A percentile compares a stretch with the other conserved stretches of the same genome.
phyloP scores from a whole-genome alignment of 306 rosid species.

The Castanopsis chinensis region DNA sequence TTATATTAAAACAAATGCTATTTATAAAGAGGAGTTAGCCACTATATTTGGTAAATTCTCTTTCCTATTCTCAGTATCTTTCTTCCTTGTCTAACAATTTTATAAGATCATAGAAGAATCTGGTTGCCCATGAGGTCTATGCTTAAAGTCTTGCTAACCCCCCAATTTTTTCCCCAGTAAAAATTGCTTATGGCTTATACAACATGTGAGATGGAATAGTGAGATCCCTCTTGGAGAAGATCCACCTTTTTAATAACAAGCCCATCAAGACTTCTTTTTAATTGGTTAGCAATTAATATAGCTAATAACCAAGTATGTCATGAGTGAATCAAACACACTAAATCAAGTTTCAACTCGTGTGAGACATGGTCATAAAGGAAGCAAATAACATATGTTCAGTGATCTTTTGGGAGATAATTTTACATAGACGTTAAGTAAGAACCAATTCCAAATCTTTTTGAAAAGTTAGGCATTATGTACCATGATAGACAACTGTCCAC shows the following conservation, averaged over 20 bases:
- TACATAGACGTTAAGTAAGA: not conserved
- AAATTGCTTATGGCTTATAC: not conserved
- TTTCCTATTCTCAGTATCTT: not conserved
- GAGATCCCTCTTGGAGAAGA: not conserved
- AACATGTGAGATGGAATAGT: not conserved
- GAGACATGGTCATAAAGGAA: not conserved
- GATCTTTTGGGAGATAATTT: not conserved
- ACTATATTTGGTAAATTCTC: not conserved
- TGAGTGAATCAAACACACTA: not conserved
- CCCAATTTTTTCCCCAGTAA: not conserved
- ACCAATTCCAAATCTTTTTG: not conserved
- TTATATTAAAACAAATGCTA: not conserved
- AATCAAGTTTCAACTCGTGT: not conserved
- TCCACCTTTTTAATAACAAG: not conserved
- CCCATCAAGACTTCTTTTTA: not conserved
- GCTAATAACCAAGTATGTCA: not conserved
- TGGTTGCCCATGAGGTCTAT: not conserved
- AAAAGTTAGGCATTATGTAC: not conserved
- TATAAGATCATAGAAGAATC: not conserved
- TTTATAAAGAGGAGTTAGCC: not conserved
- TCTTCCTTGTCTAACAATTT: not conserved
- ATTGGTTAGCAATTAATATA: not conserved
- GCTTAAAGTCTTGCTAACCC: not conserved
- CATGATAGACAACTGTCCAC: not conserved
- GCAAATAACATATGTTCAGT: not conserved